These are phyloP conservation scores for Jacaranda copaia DNA, from an alignment of 257 asterid species.

Conservation along the genomic window DNA sequence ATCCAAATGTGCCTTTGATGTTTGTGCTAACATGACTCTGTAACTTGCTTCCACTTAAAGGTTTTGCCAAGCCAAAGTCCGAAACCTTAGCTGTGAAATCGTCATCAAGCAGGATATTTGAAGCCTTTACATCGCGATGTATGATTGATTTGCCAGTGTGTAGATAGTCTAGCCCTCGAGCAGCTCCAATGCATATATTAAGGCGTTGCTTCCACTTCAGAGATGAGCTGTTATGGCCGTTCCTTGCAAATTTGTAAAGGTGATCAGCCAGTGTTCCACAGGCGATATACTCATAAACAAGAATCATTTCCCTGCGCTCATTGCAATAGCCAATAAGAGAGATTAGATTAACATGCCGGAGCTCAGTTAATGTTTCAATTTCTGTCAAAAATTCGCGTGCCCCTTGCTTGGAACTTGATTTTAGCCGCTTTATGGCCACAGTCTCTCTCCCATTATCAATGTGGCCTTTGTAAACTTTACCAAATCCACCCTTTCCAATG, in stretches of 20 bases:
- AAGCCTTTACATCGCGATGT: conserved; percentile 55
- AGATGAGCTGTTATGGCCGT: neutral
- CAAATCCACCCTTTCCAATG: conserved; percentile 41
- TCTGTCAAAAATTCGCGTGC: conserved; percentile 46
- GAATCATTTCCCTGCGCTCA: too few relatives aligned
- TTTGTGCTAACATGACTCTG: conserved; percentile 44
- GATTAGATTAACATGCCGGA: conserved; percentile 48
- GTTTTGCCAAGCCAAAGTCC: conserved; percentile 60
- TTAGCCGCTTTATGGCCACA: conserved; percentile 50
- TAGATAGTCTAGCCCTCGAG: conserved; percentile 43
- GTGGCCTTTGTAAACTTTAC: conserved; percentile 21
- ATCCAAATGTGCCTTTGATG: conserved; percentile 54
- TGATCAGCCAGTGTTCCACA: too few relatives aligned
- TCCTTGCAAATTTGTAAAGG: conserved; percentile 27
- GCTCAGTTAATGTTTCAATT: conserved; percentile 45
- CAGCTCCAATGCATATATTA: conserved; percentile 50
- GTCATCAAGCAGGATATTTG: conserved; percentile 51
- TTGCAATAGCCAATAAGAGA: conserved; percentile 29
- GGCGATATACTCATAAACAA: too few relatives aligned
- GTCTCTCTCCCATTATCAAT: conserved; percentile 35
- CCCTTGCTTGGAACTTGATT: conserved; percentile 49
- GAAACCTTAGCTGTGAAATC: conserved; percentile 53
- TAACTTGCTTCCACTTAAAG: conserved; percentile 37
- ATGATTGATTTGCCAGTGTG: conserved; percentile 25
- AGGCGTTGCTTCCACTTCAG: conserved; percentile 48